Evolutionary conservation across 495 filamentous ascomycete species (phyloP), one percentile per base, ranked within the genome.

Genomic region (Tuber borchii): DNA sequence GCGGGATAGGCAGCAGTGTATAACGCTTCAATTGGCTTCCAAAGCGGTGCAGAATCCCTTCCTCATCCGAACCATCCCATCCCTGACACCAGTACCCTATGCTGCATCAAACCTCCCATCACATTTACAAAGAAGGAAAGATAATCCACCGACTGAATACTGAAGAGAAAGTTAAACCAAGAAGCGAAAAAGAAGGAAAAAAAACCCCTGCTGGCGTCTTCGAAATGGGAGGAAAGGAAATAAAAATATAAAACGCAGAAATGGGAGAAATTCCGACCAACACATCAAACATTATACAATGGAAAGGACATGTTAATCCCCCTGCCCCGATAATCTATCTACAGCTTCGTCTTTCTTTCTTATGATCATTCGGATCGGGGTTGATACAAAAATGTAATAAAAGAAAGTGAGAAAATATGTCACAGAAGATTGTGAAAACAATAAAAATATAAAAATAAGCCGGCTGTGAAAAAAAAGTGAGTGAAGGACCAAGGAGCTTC

Each of bases 211-310:
- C 51, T 69, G 56, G 31, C 40, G 22, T 39, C 74, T 69, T 46
- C 12, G 48, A 31, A 73, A 76, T 22, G 39, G 19, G 39, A 26
- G 34, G 37, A 71, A 6, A 39, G 40, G 31, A 46, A 68, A 39
- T 77, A 71, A 74, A 26, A 74, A 40, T 39, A 75, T n/a, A 70
- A 70, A 40, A 71, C 61, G 71, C 26, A 43, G 76, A 72, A 77
- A 31, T 74, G 69, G 73, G 65, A 79, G 73, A 71, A 71, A 72
- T 46, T 56, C 72, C 14, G 76, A 65, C 78, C 70, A 79, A 72
- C 73, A 79, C 69, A 79, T 79, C 61, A 43, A 75, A 65, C 56
- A 79, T 71, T 73, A 78, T 76, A 76, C 73, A 78, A 46, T 37
- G 12, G 72, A 51, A 75, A 68, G 51, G 75, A 79, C 78, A 70